Base-by-base conservation (phyloP, 108 stramenopile genomes). In the Fragilaria crotonensis region DNA sequence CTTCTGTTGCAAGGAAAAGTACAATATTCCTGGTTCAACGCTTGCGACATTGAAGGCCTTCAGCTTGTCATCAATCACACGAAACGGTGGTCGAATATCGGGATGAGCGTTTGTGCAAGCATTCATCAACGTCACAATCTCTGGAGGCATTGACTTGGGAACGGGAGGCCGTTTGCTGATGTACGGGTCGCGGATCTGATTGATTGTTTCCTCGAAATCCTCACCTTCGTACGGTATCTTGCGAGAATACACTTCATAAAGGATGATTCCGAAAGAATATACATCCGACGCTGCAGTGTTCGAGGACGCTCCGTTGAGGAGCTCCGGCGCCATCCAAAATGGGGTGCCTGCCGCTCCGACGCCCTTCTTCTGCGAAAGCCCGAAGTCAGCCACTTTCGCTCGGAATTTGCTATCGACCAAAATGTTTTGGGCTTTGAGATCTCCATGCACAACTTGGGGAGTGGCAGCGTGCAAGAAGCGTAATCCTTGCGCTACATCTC, bases 281-380 rank as follows among this genome's bases (percentile, higher is more conserved):
- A 85, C 76, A 66, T 85, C 84, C 0, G 76, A 66, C 19, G 64
- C 65, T 3, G 75, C 19, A 0, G 75, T 77, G 52, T 79, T 81
- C 5, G 14, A 26, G 9, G 66, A 53, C 36, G 79, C 78, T 44
- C 67, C 52, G 5, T 79, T 56, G n/a, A 85, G 59, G 25, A 81
- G 33, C 57, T 91, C 95, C 1, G 95, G 95, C 2, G 92, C 94
- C 97, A 98, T 98, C 95, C 95, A 98, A 66, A 76, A 96, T 17
- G 97, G 97, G n/a, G 95, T 94, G 5, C 97, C 97, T 33, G 67
- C 30, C 23, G 64, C 69, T 9, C 76, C 76, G 29, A 62, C 20
- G 25, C 48, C 71, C 57, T 70, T 70, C 54, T 61, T 64, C 9
- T 59, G 60, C 3, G 68, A 59, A 47, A 81, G 36, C 14, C 80